Conservation (phyloP, 495 filamentous ascomycete species). For the Aspergillus ostianus region DNA sequence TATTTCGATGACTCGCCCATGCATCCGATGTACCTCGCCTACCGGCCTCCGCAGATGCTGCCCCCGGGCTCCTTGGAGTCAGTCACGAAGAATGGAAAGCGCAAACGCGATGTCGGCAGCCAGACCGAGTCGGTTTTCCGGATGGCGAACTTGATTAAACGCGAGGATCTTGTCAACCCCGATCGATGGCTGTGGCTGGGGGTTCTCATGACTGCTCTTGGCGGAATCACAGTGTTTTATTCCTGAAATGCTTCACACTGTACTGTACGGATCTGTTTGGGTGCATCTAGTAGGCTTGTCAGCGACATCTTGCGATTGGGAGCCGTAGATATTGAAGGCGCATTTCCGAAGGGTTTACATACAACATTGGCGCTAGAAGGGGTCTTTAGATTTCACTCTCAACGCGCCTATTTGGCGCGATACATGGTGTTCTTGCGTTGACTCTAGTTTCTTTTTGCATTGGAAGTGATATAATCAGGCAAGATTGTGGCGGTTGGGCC, state of each 20-base stretch:
- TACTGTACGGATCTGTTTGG: not conserved
- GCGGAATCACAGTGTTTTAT: slow-evolving; percentile 41
- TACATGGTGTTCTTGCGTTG: not conserved
- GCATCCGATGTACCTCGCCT: slow-evolving; percentile 72
- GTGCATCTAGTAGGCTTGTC: not conserved
- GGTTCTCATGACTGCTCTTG: slow-evolving; percentile 62
- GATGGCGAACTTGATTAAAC: slow-evolving; percentile 40
- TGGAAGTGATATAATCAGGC: not conserved
- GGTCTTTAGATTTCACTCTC: not conserved
- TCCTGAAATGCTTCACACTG: slow-evolving; percentile 20
- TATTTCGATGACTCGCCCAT: slow-evolving; percentile 64
- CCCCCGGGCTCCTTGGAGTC: slow-evolving; percentile 70
- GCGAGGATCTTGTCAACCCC: slow-evolving; percentile 50
- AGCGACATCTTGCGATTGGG: slow-evolving; percentile 5
- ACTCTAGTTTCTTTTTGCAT: not conserved
- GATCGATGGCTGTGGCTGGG: slow-evolving; percentile 71
- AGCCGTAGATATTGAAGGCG: not conserved
- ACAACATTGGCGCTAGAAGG: slow-evolving; percentile 8
- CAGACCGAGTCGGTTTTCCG: slow-evolving; percentile 38
- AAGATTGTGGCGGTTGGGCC: not conserved
- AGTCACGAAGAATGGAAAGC: slow-evolving; percentile 37
- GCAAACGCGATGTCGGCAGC: slow-evolving; percentile 22
- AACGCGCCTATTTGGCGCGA: too few relatives aligned
- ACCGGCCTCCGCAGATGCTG: slow-evolving; percentile 70
- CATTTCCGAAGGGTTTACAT: not conserved